Percentiles rank a stretch among this genome's conserved stretches.
These are phyloP conservation scores for Neonectria magnoliae DNA, from an alignment of 2,329 filamentous ascomycete species.

Conservation along the genomic window DNA sequence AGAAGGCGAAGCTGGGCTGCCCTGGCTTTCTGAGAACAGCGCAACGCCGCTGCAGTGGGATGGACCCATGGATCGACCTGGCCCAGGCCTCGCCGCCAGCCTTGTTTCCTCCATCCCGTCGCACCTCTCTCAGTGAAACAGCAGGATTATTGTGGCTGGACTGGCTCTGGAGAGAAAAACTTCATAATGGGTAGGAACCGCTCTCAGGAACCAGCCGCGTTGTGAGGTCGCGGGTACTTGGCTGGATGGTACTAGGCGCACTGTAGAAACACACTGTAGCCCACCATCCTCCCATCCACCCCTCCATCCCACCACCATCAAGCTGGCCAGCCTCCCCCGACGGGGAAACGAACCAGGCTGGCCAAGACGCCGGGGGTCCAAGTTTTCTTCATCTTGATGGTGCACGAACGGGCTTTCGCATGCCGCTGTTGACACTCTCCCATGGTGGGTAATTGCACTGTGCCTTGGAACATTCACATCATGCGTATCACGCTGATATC, in stretches of 20 bases:
- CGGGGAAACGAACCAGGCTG: conserved; percentile 16
- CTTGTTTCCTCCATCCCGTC: background rate
- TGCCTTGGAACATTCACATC: background rate
- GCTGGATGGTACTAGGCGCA: background rate
- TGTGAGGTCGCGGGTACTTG: conserved; percentile 1
- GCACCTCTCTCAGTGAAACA: background rate
- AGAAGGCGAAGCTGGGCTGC: background rate
- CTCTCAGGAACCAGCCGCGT: conserved; percentile 1
- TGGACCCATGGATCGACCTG: conserved; percentile 8
- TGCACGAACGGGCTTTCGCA: conserved; percentile 11
- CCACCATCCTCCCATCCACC: conserved; percentile 1
- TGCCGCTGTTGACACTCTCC: background rate
- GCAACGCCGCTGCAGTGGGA: background rate
- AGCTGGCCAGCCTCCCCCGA: conserved; percentile 12
- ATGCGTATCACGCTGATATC: conserved; percentile 12
- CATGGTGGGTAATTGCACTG: background rate
- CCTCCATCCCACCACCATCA: conserved; percentile 2
- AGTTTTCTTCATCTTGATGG: background rate
- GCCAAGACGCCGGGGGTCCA: conserved; percentile 7
- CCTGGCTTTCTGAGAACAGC: background rate
- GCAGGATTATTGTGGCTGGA: background rate
- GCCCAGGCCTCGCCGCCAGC: conserved; percentile 6
- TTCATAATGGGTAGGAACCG: conserved; percentile 4
- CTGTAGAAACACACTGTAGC: conserved; percentile 9
- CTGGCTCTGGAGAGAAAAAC: background rate